Percentiles rank a stretch among this genome's conserved stretches.
Evolutionary conservation across 2,329 filamentous ascomycete species (phyloP).

Genomic region (Aspergillus glaucus): DNA sequence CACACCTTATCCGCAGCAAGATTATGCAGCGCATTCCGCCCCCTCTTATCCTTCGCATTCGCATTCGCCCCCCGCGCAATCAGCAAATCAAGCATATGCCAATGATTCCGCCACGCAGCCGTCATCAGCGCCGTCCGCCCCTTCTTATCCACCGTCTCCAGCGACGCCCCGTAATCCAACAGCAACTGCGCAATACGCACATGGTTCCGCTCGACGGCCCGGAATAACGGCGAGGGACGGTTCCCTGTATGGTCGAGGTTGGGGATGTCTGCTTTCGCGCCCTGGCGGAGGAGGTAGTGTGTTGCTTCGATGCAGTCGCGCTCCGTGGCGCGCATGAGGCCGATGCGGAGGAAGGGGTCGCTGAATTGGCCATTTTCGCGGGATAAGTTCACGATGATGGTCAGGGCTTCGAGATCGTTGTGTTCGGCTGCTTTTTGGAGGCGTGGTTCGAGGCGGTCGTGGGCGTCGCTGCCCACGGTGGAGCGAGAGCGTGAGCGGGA

Average conservation of each 20-base stretch:
- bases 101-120: slow-evolving; percentile 39
- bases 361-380: slow-evolving; percentile 30
- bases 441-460: slow-evolving; percentile 36
- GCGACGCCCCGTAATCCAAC: slow-evolving; percentile 27
- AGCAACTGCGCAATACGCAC: slow-evolving; percentile 42
- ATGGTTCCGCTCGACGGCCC: slow-evolving; percentile 35
- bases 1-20: slow-evolving; percentile 42
- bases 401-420: slow-evolving; percentile 29
- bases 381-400: slow-evolving; percentile 26
- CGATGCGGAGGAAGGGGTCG: slow-evolving; percentile 34
- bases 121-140: slow-evolving; percentile 40
- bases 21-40: slow-evolving; percentile 35
- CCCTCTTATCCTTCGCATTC: slow-evolving; percentile 26
- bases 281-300: slow-evolving; percentile 30
- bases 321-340: slow-evolving; percentile 36
- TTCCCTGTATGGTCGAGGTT: slow-evolving; percentile 8
- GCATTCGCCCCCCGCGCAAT: slow-evolving; percentile 31
- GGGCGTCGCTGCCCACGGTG: slow-evolving; percentile 28
- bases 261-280: slow-evolving; percentile 32
- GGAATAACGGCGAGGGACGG: slow-evolving; percentile 28
- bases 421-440: slow-evolving; percentile 36
- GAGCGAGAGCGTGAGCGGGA: slow-evolving; percentile 27
- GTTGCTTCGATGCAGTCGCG: slow-evolving; percentile 27
- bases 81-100: slow-evolving; percentile 33
- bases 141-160: slow-evolving; percentile 39